Conservation (phyloP, 306 rosid species). For the Prunus mongolica region DNA sequence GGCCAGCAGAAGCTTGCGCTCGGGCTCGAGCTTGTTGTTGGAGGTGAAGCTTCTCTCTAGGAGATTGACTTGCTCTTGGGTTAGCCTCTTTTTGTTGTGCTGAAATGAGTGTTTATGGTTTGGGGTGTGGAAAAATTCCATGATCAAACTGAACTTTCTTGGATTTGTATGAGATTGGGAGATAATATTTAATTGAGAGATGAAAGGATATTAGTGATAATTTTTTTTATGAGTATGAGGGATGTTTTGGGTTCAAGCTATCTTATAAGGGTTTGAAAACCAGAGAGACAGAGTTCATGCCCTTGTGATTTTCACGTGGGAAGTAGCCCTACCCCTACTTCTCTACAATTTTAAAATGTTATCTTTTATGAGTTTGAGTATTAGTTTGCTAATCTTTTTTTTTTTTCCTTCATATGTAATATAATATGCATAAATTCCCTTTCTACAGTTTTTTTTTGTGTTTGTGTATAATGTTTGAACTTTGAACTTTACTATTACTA, state of each 20-base stretch:
- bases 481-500: too few species aligned
- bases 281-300: neutral
- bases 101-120: conserved; percentile 20
- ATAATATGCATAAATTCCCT: neutral
- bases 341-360: neutral
- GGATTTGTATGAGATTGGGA: neutral
- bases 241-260: too few species aligned
- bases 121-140: conserved; percentile 33
- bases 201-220: too few species aligned
- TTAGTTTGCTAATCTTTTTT: neutral
- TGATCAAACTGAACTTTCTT: neutral
- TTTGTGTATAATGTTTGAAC: too few species aligned
- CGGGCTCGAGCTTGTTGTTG: conserved; percentile 51
- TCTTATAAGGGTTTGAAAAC: neutral
- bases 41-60: conserved; percentile 53
- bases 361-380: conserved; percentile 1
- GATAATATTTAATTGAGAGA: neutral
- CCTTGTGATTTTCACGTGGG: conserved; percentile 20
- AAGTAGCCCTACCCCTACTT: conserved; percentile 10
- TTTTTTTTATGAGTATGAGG: too few species aligned
- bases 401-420: neutral
- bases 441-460: neutral
- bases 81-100: conserved; percentile 47
- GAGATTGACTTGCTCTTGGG: conserved; percentile 44
- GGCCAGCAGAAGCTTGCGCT: conserved; percentile 47